A percentile compares a stretch with the other conserved stretches of the same genome.
These are phyloP conservation scores for Eucalyptus rudis DNA, from an alignment of 345 rosid species.

Conservation along the genomic window DNA sequence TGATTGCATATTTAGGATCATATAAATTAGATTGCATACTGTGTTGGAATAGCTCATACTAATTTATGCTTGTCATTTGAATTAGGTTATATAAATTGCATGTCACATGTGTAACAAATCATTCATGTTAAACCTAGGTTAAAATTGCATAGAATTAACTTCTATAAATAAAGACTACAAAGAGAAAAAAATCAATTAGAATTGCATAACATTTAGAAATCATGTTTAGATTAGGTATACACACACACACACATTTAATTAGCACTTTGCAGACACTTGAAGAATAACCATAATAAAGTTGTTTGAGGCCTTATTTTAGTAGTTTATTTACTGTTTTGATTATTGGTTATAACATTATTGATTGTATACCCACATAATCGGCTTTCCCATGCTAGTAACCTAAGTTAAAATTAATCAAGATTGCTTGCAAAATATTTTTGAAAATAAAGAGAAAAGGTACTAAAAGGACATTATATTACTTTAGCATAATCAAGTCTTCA, in stretches of 20 bases:
- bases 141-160: neutral
- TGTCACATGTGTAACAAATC: neutral
- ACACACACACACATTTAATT: too few relatives aligned
- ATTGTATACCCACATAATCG: neutral
- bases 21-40: neutral
- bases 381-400: neutral
- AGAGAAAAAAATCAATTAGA: neutral
- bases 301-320: neutral
- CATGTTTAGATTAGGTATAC: neutral
- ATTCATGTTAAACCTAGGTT: neutral
- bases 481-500: neutral
- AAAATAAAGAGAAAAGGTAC: too few relatives aligned
- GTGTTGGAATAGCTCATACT: neutral
- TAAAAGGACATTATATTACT: too few relatives aligned
- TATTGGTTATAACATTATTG: too few relatives aligned
- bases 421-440: neutral
- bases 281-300: neutral
- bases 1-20: neutral
- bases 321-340: neutral
- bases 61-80: neutral
- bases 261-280: neutral
- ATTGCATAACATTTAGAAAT: neutral
- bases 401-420: neutral
- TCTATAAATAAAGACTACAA: neutral
- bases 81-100: neutral